These are phyloP conservation scores for Prunus davidiana DNA, from an alignment of 306 rosid genomes.

Conservation along the genomic window DNA sequence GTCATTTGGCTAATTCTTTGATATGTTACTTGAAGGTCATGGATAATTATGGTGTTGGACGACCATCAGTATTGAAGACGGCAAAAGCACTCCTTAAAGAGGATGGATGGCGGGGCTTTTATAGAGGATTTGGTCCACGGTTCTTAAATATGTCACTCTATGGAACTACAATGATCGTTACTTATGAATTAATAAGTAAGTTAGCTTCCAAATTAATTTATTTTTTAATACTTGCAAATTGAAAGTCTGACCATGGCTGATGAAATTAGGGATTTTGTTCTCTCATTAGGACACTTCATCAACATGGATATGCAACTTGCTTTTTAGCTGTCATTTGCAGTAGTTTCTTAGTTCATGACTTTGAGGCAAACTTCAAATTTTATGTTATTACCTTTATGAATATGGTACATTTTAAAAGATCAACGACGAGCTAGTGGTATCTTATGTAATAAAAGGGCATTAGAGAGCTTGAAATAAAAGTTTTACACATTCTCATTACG, in stretches of 20 bases:
- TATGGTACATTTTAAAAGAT: neutral
- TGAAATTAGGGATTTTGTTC: constrained; percentile 4
- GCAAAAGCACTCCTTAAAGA: constrained; percentile 58
- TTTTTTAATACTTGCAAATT: constrained; percentile 1
- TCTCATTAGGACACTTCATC: neutral
- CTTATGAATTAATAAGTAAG: constrained; percentile 88
- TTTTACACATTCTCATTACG: too few species aligned
- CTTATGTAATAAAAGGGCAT: too few species aligned
- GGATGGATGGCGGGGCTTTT: constrained; percentile 94
- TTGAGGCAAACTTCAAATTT: neutral
- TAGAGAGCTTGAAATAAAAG: too few species aligned
- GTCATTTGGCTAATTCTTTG: neutral
- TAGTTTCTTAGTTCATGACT: neutral
- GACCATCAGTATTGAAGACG: constrained; percentile 81
- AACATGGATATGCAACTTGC: neutral
- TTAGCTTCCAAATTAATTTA: constrained; percentile 2
- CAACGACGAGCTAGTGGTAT: neutral
- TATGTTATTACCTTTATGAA: neutral
- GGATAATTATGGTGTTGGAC: constrained; percentile 68
- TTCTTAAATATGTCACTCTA: constrained; percentile 84
- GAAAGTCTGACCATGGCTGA: neutral
- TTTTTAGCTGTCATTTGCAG: constrained; percentile 5
- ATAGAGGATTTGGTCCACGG: constrained; percentile 85
- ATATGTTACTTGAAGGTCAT: constrained; percentile 51
- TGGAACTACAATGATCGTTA: constrained; percentile 86